phyloP scores from a whole-genome alignment of 2,329 filamentous ascomycete genomes.

The Triangularia setosa region DNA sequence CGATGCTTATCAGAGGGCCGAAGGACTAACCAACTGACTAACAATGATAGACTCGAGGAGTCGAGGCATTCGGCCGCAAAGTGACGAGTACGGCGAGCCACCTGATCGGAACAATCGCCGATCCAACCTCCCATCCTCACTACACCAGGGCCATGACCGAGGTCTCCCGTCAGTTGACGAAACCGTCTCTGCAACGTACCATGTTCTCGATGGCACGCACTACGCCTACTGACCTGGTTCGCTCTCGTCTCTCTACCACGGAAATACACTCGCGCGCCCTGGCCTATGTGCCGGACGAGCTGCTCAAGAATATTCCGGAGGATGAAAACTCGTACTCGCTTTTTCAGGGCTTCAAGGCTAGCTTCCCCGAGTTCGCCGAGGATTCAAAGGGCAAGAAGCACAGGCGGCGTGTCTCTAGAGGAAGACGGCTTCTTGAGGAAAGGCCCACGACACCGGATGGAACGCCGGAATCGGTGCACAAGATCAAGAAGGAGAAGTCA shows the following conservation, averaged over 20 bases:
- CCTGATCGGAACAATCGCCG: conserved; percentile 67
- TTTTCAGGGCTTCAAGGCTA: conserved; percentile 95
- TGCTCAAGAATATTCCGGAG: conserved; percentile 85
- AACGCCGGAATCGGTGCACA: conserved; percentile 63
- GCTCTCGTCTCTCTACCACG: conserved; percentile 80
- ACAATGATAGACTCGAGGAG: conserved; percentile 65
- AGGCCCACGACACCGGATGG: conserved; percentile 48
- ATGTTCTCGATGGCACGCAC: conserved; percentile 90
- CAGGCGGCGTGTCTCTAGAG: conserved; percentile 66
- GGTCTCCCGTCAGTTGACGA: conserved; percentile 82
- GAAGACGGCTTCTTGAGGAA: conserved; percentile 71
- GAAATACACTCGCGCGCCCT: conserved; percentile 95
- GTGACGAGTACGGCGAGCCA: conserved; percentile 91
- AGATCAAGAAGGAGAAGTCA: conserved; percentile 75
- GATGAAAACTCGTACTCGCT: conserved; percentile 82
- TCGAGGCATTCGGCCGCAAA: conserved; percentile 92
- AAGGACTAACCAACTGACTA: conserved; percentile 16
- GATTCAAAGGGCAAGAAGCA: conserved; percentile 59
- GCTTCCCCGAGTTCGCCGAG: conserved; percentile 67
- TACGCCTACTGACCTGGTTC: conserved; percentile 88
- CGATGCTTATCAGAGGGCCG: neutral
- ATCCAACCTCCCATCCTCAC: conserved; percentile 56
- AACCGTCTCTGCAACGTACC: conserved; percentile 78
- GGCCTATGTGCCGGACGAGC: conserved; percentile 82
- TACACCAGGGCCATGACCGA: conserved; percentile 87